These are phyloP conservation scores for Mariannaea sp. DNA, from an alignment of 2,329 filamentous ascomycete species.

Conservation along the genomic window DNA sequence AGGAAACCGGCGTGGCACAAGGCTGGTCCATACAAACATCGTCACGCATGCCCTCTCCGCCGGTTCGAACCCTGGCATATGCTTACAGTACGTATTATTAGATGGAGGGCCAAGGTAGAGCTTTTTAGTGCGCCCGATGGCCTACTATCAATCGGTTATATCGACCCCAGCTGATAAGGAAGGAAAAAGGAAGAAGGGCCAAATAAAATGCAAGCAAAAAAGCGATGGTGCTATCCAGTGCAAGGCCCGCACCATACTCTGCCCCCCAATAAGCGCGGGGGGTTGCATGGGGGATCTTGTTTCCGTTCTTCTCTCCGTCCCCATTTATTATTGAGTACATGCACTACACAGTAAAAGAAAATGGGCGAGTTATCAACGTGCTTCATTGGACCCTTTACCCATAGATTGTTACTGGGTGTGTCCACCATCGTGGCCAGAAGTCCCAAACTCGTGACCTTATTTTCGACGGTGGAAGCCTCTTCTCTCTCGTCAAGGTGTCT, in stretches of 20 bases:
- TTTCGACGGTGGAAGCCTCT: not conserved
- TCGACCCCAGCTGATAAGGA: too few relatives aligned
- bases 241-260: not conserved
- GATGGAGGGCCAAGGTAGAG: too few relatives aligned
- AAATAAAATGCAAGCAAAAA: too few relatives aligned
- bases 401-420: too few relatives aligned
- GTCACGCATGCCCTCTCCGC: constrained; percentile 9
- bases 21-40: constrained; percentile 10
- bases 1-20: constrained; percentile 11
- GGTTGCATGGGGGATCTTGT: not conserved
- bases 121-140: too few relatives aligned
- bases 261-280: not conserved
- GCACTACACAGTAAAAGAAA: too few relatives aligned
- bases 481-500: not conserved
- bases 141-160: too few relatives aligned
- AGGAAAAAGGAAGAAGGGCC: too few relatives aligned
- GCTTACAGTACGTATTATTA: too few relatives aligned
- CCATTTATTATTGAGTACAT: not conserved
- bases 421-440: constrained; percentile 7
- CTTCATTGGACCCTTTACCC: too few relatives aligned
- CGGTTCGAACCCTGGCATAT: not conserved
- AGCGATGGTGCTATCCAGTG: not conserved
- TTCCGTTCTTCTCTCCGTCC: not conserved
- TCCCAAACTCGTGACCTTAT: constrained; percentile 9
- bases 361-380: too few relatives aligned